These are phyloP conservation scores for Aspergillus asperescens DNA, from an alignment of 495 filamentous ascomycete genomes.

Conservation along the genomic window DNA sequence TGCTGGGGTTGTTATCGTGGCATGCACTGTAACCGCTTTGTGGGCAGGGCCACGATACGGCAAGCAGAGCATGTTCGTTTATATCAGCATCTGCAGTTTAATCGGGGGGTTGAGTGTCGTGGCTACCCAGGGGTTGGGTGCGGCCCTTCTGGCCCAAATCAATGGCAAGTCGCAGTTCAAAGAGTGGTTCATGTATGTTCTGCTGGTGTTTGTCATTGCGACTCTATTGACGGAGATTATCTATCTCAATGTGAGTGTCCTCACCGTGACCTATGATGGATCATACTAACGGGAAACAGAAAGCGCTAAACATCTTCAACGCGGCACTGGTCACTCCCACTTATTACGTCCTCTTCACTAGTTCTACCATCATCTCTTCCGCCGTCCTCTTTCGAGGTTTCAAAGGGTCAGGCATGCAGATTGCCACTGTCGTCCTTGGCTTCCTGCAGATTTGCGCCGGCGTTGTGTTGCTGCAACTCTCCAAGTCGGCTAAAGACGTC, in stretches of 20 bases:
- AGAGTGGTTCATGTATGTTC: slow-evolving; percentile 91
- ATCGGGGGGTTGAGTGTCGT: slow-evolving; percentile 94
- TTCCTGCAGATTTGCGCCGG: slow-evolving; percentile 93
- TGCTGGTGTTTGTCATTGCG: slow-evolving; percentile 82
- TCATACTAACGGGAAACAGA: slow-evolving; percentile 53
- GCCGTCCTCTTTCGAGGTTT: slow-evolving; percentile 92
- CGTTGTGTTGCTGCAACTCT: slow-evolving; percentile 95
- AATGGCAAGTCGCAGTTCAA: slow-evolving; percentile 83
- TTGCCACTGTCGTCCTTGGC: slow-evolving; percentile 85
- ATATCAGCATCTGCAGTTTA: slow-evolving; percentile 91
- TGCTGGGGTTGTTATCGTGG: slow-evolving; percentile 75
- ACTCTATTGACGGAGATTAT: slow-evolving; percentile 92
- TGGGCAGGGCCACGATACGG: slow-evolving; percentile 89
- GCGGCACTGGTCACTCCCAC: slow-evolving; percentile 95
- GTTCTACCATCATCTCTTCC: slow-evolving; percentile 86
- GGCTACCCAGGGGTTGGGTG: slow-evolving; percentile 86
- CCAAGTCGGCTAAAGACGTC: slow-evolving; percentile 95
- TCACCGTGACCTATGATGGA: background rate
- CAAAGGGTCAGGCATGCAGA: slow-evolving; percentile 74
- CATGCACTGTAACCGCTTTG: slow-evolving; percentile 62
- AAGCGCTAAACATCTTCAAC: slow-evolving; percentile 97
- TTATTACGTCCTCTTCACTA: slow-evolving; percentile 98
- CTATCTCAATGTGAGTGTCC: slow-evolving; percentile 77
- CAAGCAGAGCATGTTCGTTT: slow-evolving; percentile 96
- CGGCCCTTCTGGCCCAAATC: slow-evolving; percentile 84